Evolutionary conservation across 805 yeast species (phyloP).

Genomic region (Yamadazyma akitaensis): DNA sequence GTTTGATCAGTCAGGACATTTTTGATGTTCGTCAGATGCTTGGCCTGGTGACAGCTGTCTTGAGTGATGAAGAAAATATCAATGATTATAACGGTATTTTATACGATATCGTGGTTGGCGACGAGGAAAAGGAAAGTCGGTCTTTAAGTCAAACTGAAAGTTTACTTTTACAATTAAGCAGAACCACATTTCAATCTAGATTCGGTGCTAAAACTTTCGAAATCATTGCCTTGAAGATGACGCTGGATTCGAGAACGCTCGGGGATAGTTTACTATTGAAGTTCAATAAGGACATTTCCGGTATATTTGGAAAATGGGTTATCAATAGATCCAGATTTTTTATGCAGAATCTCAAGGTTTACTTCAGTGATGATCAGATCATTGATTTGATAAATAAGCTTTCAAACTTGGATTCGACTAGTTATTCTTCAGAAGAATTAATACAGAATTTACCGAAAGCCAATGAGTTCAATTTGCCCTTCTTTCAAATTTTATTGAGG

Average conservation of each 20-base stretch:
- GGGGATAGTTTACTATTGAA: neutral
- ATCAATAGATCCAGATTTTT: constrained; percentile 19
- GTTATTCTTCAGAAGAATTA: constrained; percentile 16
- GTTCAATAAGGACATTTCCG: neutral
- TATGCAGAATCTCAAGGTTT: constrained; percentile 19
- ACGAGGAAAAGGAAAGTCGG: neutral
- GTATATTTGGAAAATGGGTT: constrained; percentile 7
- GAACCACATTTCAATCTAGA: constrained; percentile 8
- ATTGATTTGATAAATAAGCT: constrained; percentile 19
- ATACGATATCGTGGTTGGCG: constrained; percentile 9
- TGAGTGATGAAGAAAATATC: constrained; percentile 2
- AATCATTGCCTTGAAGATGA: constrained; percentile 5
- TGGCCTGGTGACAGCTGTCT: constrained; percentile 1
- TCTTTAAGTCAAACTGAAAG: neutral
- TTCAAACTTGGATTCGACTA: constrained; percentile 1
- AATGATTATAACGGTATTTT: neutral
- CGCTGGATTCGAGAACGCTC: neutral
- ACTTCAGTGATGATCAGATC: constrained; percentile 16
- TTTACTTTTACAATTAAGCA: constrained; percentile 7
- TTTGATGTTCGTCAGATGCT: constrained; percentile 4
- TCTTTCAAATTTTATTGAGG: constrained; percentile 28
- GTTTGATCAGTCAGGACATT: constrained; percentile 7
- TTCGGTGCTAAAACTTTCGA: constrained; percentile 6
- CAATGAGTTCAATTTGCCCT: constrained; percentile 36
- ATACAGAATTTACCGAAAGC: constrained; percentile 12